Percentiles rank a stretch among this genome's conserved stretches.
These are phyloP conservation scores for Penicillium bialowiezense DNA, from an alignment of 495 filamentous ascomycete genomes.

Conservation along the genomic window DNA sequence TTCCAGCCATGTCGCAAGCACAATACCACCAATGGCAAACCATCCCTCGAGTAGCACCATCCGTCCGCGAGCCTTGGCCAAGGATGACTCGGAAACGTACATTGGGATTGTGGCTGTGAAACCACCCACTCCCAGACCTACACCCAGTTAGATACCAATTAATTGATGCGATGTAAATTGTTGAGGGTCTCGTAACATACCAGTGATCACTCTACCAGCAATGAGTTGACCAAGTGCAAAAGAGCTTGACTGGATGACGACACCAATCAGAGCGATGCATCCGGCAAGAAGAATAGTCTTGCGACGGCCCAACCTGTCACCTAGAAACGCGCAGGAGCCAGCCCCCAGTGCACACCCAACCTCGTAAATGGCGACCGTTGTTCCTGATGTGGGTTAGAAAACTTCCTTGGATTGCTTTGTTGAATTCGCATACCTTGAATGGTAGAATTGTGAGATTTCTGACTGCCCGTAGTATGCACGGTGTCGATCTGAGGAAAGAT, in stretches of 20 bases:
- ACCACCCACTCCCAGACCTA: conserved; percentile 60
- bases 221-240: conserved; percentile 24
- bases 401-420: not conserved
- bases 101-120: conserved; percentile 48
- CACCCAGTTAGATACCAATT: conserved; percentile 26
- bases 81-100: conserved; percentile 66
- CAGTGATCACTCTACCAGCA: conserved; percentile 21
- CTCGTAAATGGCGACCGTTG: conserved; percentile 42
- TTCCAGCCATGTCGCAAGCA: conserved; percentile 57
- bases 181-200: not conserved
- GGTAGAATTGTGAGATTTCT: conserved; percentile 32
- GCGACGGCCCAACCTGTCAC: conserved; percentile 40
- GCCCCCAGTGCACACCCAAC: conserved; percentile 46
- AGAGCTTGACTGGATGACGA: conserved; percentile 18
- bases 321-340: conserved; percentile 38
- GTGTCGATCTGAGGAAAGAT: conserved; percentile 52
- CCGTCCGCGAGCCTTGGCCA: conserved; percentile 59
- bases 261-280: conserved; percentile 16
- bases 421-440: conserved; percentile 28
- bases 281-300: conserved; percentile 31
- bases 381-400: conserved; percentile 8
- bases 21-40: conserved; percentile 60
- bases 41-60: conserved; percentile 66
- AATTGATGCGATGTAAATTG: not conserved
- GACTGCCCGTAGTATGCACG: conserved; percentile 29